Evolutionary conservation across 1,284 basidiomycete genomes (phyloP), one percentile per base, ranked within the genome.

Genomic region (Heterobasidion parviporum): DNA sequence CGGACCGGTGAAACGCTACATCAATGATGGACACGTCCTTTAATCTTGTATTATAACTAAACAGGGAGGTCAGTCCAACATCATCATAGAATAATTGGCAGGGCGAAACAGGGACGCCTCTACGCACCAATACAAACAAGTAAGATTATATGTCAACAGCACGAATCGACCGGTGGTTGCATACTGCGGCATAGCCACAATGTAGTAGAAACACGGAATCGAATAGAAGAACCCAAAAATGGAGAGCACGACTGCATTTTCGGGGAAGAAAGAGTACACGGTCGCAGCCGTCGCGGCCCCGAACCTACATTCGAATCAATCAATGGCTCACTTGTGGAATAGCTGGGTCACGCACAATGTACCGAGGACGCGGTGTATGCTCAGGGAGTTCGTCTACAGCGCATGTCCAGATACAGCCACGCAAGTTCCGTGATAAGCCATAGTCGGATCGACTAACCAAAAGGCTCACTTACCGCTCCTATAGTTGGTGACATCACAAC

Each of bases 151-250:
- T 4, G 89, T 90, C 52, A 95, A 72, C 33, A 97, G 77, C n/a
- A 93, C 86, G 70, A 97, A 95, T 32, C 94, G 81, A 2, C 89
- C 87, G 1, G 89, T 84, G 45, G 89, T 84, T 9, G 87, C 82
- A 62, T 90, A 92, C 58, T 84, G 74, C 0, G 93, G 93, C 61
- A 83, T 85, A 0, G 85, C 81, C 14, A 94, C 78, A 62, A 95
- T 94, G 65, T 88, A 86, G 69, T 92, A 94, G 73, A 97, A 98
- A 70, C 95, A 98, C 2, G 95, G 95, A 3, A 97, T 74, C 1
- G 93, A 94, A 68, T 93, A 96, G 60, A 97, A 74, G 67, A 92
- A 89, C 0, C 96, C 95, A 59, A 94, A 88, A 44, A 92, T 72
- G 1, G 92, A 83, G 14, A 98, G 77, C 1, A 86, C 74, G 36